Evolutionary conservation across 2,329 filamentous ascomycete genomes (phyloP).

Genomic region (Byssoonygena ceratinophila): DNA sequence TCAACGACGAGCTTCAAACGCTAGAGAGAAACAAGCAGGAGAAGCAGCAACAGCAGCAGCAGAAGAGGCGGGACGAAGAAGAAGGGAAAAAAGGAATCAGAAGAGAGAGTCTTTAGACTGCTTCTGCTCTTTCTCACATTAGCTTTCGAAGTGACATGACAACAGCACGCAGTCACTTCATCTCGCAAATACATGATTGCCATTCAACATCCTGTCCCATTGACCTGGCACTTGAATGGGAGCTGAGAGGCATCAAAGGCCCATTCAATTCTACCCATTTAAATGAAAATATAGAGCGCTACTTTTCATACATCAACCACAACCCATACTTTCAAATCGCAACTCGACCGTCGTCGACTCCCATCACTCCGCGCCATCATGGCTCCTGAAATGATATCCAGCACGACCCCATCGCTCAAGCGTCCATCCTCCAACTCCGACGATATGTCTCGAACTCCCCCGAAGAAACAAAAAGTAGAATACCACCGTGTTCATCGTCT

Average conservation of each 20-base stretch:
- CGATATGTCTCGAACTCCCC: constrained; percentile 15
- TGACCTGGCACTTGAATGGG: neutral
- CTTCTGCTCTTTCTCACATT: no score
- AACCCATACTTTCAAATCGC: no score
- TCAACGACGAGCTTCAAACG: neutral
- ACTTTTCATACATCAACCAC: neutral
- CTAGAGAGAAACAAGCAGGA: neutral
- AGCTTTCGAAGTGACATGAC: neutral
- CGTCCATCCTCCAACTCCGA: constrained; percentile 22
- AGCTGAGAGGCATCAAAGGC: neutral
- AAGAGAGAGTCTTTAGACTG: neutral
- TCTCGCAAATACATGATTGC: neutral
- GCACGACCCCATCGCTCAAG: constrained; percentile 23
- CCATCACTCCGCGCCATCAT: constrained; percentile 14
- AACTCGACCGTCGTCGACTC: neutral
- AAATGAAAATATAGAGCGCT: neutral
- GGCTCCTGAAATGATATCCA: constrained; percentile 6
- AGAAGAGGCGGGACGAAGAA: neutral
- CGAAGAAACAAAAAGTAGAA: constrained; percentile 29
- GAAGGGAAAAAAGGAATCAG: neutral
- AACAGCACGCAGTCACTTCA: neutral
- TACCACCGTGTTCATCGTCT: constrained; percentile 38
- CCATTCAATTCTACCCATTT: neutral
- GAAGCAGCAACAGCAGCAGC: neutral
- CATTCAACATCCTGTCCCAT: neutral